These are phyloP conservation scores for Mycosphaerella arachidis DNA, from an alignment of 2,329 filamentous ascomycete genomes.

Conservation along the genomic window DNA sequence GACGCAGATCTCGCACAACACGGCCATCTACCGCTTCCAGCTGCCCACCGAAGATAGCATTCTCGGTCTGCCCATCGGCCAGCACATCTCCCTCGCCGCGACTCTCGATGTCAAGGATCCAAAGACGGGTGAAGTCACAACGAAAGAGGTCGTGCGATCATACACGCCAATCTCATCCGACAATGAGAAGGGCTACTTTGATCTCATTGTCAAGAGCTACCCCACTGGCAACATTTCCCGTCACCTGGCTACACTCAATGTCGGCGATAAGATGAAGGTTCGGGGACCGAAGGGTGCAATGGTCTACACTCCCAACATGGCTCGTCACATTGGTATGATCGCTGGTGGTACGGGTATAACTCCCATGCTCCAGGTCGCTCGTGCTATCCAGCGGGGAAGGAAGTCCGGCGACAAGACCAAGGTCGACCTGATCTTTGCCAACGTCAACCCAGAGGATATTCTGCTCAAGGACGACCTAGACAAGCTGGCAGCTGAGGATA, in stretches of 20 bases:
- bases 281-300: conserved; percentile 95
- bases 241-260: conserved; percentile 74
- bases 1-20: conserved; percentile 95
- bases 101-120: conserved; percentile 62
- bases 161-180: conserved; percentile 92
- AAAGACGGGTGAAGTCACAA: conserved; percentile 62
- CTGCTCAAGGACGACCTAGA: conserved; percentile 90
- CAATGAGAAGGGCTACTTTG: conserved; percentile 84
- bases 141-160: conserved; percentile 81
- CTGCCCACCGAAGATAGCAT: conserved; percentile 74
- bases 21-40: conserved; percentile 95
- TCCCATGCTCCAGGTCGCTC: conserved; percentile 94
- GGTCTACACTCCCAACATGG: conserved; percentile 96
- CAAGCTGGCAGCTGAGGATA: conserved; percentile 68
- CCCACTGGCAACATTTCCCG: conserved; percentile 96
- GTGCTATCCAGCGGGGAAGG: conserved; percentile 61
- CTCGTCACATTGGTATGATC: conserved; percentile 94
- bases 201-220: conserved; percentile 97
- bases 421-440: conserved; percentile 94
- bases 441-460: conserved; percentile 89
- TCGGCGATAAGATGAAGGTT: conserved; percentile 86
- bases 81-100: conserved; percentile 95
- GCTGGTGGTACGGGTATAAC: conserved; percentile 97
- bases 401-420: conserved; percentile 66
- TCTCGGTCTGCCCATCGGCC: conserved; percentile 93